These are phyloP conservation scores for Gonapodya sp. DNA, from an alignment of 192 early-diverging fungal species.

Conservation along the genomic window DNA sequence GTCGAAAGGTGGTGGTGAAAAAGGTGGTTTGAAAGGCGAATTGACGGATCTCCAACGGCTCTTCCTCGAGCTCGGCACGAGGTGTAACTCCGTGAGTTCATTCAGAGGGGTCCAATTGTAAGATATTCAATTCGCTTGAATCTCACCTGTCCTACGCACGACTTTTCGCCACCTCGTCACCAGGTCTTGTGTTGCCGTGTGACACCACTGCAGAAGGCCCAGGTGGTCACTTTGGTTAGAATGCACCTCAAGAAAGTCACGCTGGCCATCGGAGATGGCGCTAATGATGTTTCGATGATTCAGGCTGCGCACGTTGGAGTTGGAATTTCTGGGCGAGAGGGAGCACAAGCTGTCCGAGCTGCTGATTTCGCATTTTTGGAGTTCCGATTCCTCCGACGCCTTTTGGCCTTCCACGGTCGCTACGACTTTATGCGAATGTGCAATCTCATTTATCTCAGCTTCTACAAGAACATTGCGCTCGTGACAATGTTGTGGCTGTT, in stretches of 20 bases:
- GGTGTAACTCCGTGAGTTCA: conserved; percentile 36
- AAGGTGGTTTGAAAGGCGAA: neutral
- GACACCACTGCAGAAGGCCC: conserved; percentile 88
- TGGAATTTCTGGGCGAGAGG: conserved; percentile 48
- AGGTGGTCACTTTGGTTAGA: conserved; percentile 86
- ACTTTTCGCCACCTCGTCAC: too few relatives aligned
- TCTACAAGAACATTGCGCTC: conserved; percentile 51
- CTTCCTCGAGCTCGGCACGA: conserved; percentile 26
- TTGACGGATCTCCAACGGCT: conserved; percentile 30
- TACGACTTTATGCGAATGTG: conserved; percentile 30
- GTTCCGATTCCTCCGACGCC: conserved; percentile 38
- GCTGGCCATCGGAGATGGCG: conserved; percentile 90
- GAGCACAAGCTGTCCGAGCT: conserved; percentile 47
- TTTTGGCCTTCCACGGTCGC: conserved; percentile 43
- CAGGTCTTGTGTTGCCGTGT: conserved; percentile 78
- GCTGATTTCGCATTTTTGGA: conserved; percentile 45
- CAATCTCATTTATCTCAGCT: conserved; percentile 34
- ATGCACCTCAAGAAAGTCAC: conserved; percentile 62
- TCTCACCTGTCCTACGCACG: too few relatives aligned
- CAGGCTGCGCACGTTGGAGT: conserved; percentile 47
- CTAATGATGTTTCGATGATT: conserved; percentile 98
- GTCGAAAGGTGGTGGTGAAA: neutral
- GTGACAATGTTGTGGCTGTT: conserved; percentile 40
- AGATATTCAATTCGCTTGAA: neutral
- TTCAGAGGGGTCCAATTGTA: neutral